phyloP scores from a whole-genome alignment of 148 eudicot species.

The Vaccinium darrowii region DNA sequence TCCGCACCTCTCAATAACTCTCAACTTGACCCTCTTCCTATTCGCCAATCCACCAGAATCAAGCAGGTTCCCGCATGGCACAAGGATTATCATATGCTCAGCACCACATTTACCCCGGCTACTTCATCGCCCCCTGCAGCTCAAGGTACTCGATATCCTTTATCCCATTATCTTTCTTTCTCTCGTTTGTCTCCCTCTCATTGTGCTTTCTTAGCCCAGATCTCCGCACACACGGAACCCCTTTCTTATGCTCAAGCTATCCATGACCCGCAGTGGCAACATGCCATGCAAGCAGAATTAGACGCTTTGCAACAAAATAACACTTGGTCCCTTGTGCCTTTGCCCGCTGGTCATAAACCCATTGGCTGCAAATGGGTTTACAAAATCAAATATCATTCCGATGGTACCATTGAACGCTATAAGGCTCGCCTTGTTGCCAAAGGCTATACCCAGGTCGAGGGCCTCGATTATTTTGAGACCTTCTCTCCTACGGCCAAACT shows the following conservation, averaged over 20 bases:
- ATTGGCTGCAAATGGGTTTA: constrained; percentile 2
- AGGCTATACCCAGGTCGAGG: not conserved
- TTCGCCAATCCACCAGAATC: not conserved
- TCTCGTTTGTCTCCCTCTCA: not conserved
- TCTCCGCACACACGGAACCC: not conserved
- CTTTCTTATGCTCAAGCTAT: not conserved
- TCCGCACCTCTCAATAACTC: not conserved
- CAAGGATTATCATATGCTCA: not conserved
- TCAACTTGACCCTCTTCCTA: not conserved
- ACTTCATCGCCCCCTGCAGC: not conserved
- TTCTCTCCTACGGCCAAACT: not conserved
- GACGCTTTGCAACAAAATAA: not conserved
- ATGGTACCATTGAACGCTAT: not conserved
- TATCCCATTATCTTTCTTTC: not conserved
- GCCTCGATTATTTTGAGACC: not conserved
- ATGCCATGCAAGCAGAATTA: not conserved
- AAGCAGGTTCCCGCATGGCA: not conserved
- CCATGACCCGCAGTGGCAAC: not conserved
- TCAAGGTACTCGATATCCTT: not conserved
- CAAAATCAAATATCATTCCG: not conserved
- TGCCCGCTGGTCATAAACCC: not conserved
- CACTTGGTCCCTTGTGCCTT: not conserved
- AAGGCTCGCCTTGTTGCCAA: not conserved
- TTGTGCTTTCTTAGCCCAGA: not conserved
- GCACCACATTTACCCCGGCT: not conserved